Base-by-base conservation (phyloP, 495 filamentous ascomycete genomes). In the Ascobolus immersus region DNA sequence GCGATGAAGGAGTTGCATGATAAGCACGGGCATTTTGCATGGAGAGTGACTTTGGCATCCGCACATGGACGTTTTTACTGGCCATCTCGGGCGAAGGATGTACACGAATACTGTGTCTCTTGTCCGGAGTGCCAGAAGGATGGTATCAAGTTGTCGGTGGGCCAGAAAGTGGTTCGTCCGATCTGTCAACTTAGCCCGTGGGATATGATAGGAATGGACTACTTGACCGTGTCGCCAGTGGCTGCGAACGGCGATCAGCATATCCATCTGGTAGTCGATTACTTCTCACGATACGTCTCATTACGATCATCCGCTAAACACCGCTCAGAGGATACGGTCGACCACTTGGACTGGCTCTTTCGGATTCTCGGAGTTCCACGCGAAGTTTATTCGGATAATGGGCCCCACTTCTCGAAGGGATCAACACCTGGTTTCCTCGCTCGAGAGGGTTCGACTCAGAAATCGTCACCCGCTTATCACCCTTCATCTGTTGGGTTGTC, bases 241-340 rank as follows among this genome's bases (percentile, higher is more conserved):
- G n/a, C n/a, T n/a, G n/a, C n/a, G n/a, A n/a, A n/a, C n/a, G n/a
- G n/a, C n/a, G n/a, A n/a, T n/a, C n/a, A n/a, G n/a, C n/a, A n/a
- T n/a, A n/a, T n/a, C n/a, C n/a, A n/a, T n/a, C n/a, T n/a, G n/a
- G 36, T 17, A 4, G 24, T 41, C 0, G 35, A 38, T 17, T 41
- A 41, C 20, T 41, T 41, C 6, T 38, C 35, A 1, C 9, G 34
- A 5, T 41, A 25, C 10, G 17, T 41, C 4, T 37, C 37, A 6
- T 6, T 14, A 10, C 14, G 14, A 10, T 6, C 28, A 6, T 9
- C 14, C 9, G 28, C 14, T 9, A n/a, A n/a, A n/a, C n/a, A n/a
- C n/a, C n/a, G n/a, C n/a, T n/a, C n/a, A n/a, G n/a, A n/a, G n/a
- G n/a, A n/a, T n/a, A n/a, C n/a, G n/a, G n/a, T n/a, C n/a, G n/a